Conservation (phyloP, 768 basidiomycete species). For the Exsudoporus frostii region DNA sequence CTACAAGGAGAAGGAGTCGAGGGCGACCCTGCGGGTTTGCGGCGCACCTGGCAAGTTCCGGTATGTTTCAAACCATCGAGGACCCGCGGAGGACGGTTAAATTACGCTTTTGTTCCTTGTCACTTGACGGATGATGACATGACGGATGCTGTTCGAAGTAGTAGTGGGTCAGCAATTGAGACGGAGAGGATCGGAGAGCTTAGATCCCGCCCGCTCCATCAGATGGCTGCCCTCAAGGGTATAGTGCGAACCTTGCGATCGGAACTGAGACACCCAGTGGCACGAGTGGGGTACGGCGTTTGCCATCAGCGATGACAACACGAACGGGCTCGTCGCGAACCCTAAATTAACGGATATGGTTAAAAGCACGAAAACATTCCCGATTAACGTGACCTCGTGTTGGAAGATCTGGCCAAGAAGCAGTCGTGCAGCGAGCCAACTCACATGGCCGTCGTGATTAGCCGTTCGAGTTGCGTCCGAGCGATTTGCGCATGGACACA, state of each 20-base stretch:
- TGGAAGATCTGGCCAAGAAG: constrained; percentile 25
- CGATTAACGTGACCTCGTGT: constrained; percentile 24
- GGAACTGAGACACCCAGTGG: constrained; percentile 3
- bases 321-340: constrained; percentile 16
- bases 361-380: constrained; percentile 23
- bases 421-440: background rate
- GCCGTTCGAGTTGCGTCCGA: constrained; percentile 13
- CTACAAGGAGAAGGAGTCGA: background rate
- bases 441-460: constrained; percentile 14
- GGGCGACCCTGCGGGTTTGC: background rate
- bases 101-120: constrained; percentile 5
- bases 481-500: constrained; percentile 17
- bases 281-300: constrained; percentile 19
- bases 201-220: constrained; percentile 18
- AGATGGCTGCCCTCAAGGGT: constrained; percentile 16
- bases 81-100: constrained; percentile 23
- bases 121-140: constrained; percentile 6
- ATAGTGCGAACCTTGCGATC: constrained; percentile 14
- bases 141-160: background rate
- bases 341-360: constrained; percentile 32
- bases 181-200: constrained; percentile 11
- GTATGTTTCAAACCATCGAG: constrained; percentile 21
- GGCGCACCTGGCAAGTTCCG: constrained; percentile 11
- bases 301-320: constrained; percentile 20
- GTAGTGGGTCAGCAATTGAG: background rate